These are phyloP conservation scores for Wickerhamia fluorescens DNA, from an alignment of 805 yeast genomes.

Conservation along the genomic window DNA sequence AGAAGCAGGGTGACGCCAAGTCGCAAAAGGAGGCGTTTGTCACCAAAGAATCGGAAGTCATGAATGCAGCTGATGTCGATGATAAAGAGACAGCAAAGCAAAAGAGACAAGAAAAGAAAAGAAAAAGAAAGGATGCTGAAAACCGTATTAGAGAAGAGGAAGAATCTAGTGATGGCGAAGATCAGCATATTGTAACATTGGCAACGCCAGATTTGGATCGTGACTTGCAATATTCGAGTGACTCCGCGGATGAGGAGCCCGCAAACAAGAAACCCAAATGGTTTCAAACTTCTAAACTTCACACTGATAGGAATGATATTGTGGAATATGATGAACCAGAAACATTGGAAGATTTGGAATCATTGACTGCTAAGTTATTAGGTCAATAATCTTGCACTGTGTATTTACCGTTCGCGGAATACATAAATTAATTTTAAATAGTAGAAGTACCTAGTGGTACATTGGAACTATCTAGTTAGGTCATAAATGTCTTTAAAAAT, in stretches of 20 bases:
- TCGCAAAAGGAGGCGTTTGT: conserved; percentile 65
- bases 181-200: conserved; percentile 7
- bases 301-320: conserved; percentile 27
- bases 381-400: conserved; percentile 8
- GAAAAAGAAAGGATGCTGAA: conserved; percentile 78
- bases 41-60: conserved; percentile 53
- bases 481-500: no score
- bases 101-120: conserved; percentile 81
- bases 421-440: no score
- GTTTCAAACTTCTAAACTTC: conserved; percentile 35
- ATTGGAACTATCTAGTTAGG: no score
- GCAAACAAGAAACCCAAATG: conserved; percentile 40
- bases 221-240: conserved; percentile 35
- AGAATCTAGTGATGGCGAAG: conserved; percentile 26
- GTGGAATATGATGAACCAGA: conserved; percentile 84
- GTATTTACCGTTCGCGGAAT: no score
- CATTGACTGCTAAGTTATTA: conserved; percentile 56
- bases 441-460: no score
- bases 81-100: conserved; percentile 75
- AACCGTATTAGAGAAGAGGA: conserved; percentile 41
- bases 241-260: conserved; percentile 24
- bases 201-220: conserved; percentile 37
- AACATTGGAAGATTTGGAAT: conserved; percentile 89
- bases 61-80: conserved; percentile 64
- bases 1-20: conserved; percentile 60